These are phyloP conservation scores for Chaetomium sp. DNA, from an alignment of 2,329 filamentous ascomycete species.

Conservation along the genomic window DNA sequence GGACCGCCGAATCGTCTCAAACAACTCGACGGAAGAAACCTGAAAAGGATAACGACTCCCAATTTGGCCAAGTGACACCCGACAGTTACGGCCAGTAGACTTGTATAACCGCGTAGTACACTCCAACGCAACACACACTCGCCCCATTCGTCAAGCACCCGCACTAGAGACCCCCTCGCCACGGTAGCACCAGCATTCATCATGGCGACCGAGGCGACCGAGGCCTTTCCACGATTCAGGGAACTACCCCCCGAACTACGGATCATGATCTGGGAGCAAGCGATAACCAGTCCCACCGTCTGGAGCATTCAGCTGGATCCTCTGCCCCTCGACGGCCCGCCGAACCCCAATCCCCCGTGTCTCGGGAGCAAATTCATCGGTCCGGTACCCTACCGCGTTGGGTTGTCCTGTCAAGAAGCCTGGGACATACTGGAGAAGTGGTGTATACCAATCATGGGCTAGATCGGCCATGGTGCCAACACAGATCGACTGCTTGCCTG, in stretches of 20 bases:
- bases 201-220: neutral
- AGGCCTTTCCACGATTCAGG: neutral
- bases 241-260: neutral
- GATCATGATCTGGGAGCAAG: neutral
- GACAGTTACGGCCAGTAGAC: no score
- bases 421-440: neutral
- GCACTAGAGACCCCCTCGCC: no score
- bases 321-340: neutral
- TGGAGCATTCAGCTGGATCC: neutral
- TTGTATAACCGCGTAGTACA: no score
- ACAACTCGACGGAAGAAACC: no score
- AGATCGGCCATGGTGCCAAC: no score
- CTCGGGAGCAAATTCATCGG: neutral
- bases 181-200: neutral
- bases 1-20: no score
- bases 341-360: neutral
- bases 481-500: neutral
- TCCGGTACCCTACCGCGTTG: neutral
- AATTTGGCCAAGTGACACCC: no score
- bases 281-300: neutral
- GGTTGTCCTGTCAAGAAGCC: slow-evolving; percentile 1
- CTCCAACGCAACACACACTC: no score
- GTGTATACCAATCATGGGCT: no score
- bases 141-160: no score
- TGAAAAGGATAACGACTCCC: no score